Conservation (phyloP, 805 yeast species). For the Kodamaea kakaduensis region DNA sequence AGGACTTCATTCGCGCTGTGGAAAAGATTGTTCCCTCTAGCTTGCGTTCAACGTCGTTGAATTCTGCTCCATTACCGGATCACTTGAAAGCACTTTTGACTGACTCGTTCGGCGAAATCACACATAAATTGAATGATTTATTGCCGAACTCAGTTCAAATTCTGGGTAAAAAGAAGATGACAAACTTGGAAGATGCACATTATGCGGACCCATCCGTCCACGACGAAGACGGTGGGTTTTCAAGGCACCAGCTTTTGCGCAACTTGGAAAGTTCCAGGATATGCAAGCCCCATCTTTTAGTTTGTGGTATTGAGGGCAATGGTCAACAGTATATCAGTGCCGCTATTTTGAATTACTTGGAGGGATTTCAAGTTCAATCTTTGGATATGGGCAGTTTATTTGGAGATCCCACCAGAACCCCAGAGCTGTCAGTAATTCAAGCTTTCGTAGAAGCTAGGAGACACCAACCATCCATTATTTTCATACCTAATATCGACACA, state of each 20-base stretch:
- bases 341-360: slow-evolving; percentile 76
- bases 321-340: slow-evolving; percentile 86
- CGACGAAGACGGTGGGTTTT: slow-evolving; percentile 63
- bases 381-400: slow-evolving; percentile 75
- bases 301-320: slow-evolving; percentile 70
- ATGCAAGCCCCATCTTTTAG: slow-evolving; percentile 75
- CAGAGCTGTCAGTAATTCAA: slow-evolving; percentile 82
- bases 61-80: slow-evolving; percentile 76
- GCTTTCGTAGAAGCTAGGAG: slow-evolving; percentile 82
- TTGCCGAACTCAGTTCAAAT: slow-evolving; percentile 51
- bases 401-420: slow-evolving; percentile 73
- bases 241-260: slow-evolving; percentile 57
- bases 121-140: slow-evolving; percentile 47
- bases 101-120: slow-evolving; percentile 45
- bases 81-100: slow-evolving; percentile 61
- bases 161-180: slow-evolving; percentile 40
- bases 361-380: slow-evolving; percentile 85
- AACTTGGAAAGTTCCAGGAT: slow-evolving; percentile 55
- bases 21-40: slow-evolving; percentile 90
- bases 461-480: slow-evolving; percentile 83
- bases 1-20: slow-evolving; percentile 82
- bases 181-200: slow-evolving; percentile 66
- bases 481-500: slow-evolving; percentile 75
- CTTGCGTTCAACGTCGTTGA: slow-evolving; percentile 72
- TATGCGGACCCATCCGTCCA: slow-evolving; percentile 54